Evolutionary conservation across 331 rosid genomes (phyloP).

Genomic region (Saraca asoca): DNA sequence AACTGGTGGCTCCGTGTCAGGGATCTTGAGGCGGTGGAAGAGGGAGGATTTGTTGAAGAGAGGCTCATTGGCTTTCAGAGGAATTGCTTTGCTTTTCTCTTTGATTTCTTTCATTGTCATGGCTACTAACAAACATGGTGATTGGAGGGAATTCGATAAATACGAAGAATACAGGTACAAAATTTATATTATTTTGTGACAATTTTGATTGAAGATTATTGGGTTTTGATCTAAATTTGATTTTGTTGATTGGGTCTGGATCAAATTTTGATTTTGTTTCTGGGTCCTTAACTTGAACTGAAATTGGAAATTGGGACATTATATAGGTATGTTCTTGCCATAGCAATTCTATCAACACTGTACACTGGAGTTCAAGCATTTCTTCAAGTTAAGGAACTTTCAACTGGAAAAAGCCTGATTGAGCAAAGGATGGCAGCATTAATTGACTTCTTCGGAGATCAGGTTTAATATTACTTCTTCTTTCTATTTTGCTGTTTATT

Average conservation of each 20-base stretch:
- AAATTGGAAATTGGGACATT: not conserved
- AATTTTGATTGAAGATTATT: not conserved
- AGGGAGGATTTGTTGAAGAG: constrained; percentile 61
- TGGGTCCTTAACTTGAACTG: constrained; percentile 19
- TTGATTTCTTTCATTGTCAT: constrained; percentile 52
- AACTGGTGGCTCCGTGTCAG: constrained; percentile 16
- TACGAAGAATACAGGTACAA: constrained; percentile 71
- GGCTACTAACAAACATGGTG: constrained; percentile 67
- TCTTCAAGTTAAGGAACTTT: constrained; percentile 41
- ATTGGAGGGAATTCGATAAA: constrained; percentile 51
- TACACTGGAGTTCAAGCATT: constrained; percentile 42
- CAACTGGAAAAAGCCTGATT: constrained; percentile 38
- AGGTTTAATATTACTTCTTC: constrained; percentile 34
- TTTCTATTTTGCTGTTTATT: not conserved
- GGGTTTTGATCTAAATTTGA: not conserved
- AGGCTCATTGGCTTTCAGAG: constrained; percentile 64
- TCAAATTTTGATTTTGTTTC: constrained; percentile 26
- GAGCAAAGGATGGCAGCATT: constrained; percentile 34
- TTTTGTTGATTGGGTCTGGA: constrained; percentile 22
- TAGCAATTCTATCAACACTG: constrained; percentile 44
- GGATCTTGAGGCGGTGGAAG: constrained; percentile 56
- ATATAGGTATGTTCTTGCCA: constrained; percentile 63
- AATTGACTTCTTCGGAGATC: constrained; percentile 54
- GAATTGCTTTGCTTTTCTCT: constrained; percentile 56
- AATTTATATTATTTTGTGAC: not conserved